These are phyloP conservation scores for Lippia alba DNA, from an alignment of 305 asterid species.

Conservation along the genomic window DNA sequence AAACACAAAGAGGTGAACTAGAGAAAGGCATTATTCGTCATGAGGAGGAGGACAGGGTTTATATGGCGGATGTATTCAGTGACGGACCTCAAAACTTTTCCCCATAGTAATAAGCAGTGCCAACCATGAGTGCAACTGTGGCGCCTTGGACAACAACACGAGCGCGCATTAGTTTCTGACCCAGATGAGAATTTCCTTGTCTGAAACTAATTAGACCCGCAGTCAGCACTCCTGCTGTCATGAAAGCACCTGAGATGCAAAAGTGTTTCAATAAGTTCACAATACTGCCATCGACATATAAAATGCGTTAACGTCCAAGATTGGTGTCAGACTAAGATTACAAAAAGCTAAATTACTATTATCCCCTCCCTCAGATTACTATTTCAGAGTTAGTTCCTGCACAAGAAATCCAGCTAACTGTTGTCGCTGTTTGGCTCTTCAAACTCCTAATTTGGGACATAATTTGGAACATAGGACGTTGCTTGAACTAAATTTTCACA, in stretches of 20 bases:
- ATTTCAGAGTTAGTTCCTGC: background rate
- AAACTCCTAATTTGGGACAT: too few relatives aligned
- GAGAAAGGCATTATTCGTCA: constrained; percentile 7
- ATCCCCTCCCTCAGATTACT: too few relatives aligned
- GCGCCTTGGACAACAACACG: constrained; percentile 98
- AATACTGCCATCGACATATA: background rate
- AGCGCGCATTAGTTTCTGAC: constrained; percentile 95
- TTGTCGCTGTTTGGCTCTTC: background rate
- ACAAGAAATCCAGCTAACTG: background rate
- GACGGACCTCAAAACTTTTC: constrained; percentile 50
- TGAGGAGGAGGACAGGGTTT: constrained; percentile 9
- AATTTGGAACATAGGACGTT: constrained; percentile 9
- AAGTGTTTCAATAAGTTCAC: background rate
- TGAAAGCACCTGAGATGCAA: constrained; percentile 72
- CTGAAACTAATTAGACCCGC: constrained; percentile 91
- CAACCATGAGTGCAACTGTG: constrained; percentile 95
- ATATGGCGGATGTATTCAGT: constrained; percentile 16
- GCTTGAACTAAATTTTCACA: background rate
- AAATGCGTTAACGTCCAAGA: background rate
- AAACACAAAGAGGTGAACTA: constrained; percentile 14
- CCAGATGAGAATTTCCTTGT: constrained; percentile 79
- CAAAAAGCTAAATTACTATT: background rate
- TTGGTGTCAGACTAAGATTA: background rate
- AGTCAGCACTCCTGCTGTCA: constrained; percentile 90
- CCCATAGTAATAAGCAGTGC: constrained; percentile 87